These are phyloP conservation scores for Arabis hirsuta DNA, from an alignment of 345 rosid genomes.

Conservation along the genomic window DNA sequence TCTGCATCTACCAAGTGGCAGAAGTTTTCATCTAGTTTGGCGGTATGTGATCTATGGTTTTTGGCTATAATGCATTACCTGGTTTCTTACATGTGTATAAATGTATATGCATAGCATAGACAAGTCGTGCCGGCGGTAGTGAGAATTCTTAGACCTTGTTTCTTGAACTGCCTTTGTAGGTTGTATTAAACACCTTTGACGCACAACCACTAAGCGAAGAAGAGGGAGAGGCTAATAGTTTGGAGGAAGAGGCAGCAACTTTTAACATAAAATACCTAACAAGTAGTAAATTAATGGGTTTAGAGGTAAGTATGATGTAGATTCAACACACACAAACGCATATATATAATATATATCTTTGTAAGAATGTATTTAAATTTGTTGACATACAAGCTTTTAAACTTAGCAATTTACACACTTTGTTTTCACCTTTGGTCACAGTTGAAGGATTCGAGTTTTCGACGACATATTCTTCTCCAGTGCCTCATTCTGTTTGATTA, in stretches of 20 bases:
- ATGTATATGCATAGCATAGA: conserved; percentile 31
- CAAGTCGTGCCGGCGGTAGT: neutral
- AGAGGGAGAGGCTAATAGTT: conserved; percentile 86
- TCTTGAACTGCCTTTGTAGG: conserved; percentile 55
- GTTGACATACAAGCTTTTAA: conserved; percentile 27
- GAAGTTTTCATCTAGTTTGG: conserved; percentile 79
- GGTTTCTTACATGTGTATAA: conserved; percentile 18
- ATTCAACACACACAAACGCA: neutral
- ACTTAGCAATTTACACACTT: conserved; percentile 24
- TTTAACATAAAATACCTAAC: conserved; percentile 95
- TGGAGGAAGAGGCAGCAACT: conserved; percentile 95
- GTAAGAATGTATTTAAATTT: conserved; percentile 14
- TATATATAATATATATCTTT: neutral
- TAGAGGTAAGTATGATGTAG: conserved; percentile 66
- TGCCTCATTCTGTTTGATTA: conserved; percentile 94
- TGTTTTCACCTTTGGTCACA: conserved; percentile 44
- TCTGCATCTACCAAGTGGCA: conserved; percentile 85
- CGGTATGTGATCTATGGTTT: conserved; percentile 51
- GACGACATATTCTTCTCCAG: conserved; percentile 95
- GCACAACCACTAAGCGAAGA: conserved; percentile 98
- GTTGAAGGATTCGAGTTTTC: conserved; percentile 97
- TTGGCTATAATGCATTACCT: conserved; percentile 8
- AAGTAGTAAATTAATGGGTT: conserved; percentile 96
- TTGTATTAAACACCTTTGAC: conserved; percentile 87
- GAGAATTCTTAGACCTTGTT: conserved; percentile 23